phyloP scores from a whole-genome alignment of 2,329 filamentous ascomycete species.

The Paecilomyces sp. region DNA sequence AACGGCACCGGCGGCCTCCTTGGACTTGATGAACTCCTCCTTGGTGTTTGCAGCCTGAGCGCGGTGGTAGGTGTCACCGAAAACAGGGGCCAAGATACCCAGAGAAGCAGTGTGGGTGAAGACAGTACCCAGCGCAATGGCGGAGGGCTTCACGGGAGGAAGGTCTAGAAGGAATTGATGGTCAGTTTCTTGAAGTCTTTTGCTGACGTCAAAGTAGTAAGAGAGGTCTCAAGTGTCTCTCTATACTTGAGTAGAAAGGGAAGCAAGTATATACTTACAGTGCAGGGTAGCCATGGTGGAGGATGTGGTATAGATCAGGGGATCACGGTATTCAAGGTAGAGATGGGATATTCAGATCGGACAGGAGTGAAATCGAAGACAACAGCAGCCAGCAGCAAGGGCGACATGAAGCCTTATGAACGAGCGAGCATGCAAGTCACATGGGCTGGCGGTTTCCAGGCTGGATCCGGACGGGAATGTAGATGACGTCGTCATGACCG shows the following conservation, averaged over 20 bases:
- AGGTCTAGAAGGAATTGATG: slow-evolving; percentile 45
- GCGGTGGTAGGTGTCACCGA: slow-evolving; percentile 89
- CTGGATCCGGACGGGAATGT: background rate
- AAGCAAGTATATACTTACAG: slow-evolving; percentile 39
- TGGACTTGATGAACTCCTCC: slow-evolving; percentile 92
- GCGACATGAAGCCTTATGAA: slow-evolving; percentile 1
- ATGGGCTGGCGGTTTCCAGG: slow-evolving; percentile 1
- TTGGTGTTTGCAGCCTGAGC: slow-evolving; percentile 88
- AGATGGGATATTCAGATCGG: background rate
- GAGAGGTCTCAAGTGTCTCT: background rate
- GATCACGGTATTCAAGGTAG: background rate
- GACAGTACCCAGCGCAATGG: slow-evolving; percentile 88
- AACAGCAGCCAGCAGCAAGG: background rate
- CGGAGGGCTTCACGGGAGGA: slow-evolving; percentile 89
- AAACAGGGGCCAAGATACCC: slow-evolving; percentile 79
- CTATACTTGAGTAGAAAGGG: no score
- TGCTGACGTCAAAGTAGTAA: background rate
- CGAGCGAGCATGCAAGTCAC: background rate
- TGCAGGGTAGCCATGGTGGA: slow-evolving; percentile 52
- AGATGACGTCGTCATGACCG: slow-evolving; percentile 18
- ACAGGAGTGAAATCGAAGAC: background rate
- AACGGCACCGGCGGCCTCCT: slow-evolving; percentile 82
- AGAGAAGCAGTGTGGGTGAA: slow-evolving; percentile 93
- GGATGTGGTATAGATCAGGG: slow-evolving; percentile 3
- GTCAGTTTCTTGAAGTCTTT: slow-evolving; percentile 1